These are phyloP conservation scores for Cyberlindnera xylosilytica DNA, from an alignment of 805 yeast species.

Conservation along the genomic window DNA sequence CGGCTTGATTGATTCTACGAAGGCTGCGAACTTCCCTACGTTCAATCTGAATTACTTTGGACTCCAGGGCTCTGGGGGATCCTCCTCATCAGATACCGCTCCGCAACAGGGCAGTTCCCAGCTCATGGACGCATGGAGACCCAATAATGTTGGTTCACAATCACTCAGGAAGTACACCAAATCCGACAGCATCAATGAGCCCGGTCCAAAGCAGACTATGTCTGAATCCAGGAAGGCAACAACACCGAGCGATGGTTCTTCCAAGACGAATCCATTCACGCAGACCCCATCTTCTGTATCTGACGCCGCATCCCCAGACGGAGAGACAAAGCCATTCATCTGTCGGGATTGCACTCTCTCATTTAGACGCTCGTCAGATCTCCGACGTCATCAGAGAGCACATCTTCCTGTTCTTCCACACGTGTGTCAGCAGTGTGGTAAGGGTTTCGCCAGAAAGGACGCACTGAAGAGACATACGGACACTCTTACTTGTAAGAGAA, in stretches of 20 bases:
- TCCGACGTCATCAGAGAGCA: slow-evolving; percentile 72
- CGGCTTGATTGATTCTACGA: slow-evolving; percentile 15
- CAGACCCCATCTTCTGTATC: neutral
- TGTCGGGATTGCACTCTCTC: slow-evolving; percentile 61
- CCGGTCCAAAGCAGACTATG: slow-evolving; percentile 5
- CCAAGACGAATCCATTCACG: slow-evolving; percentile 2
- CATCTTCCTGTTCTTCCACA: slow-evolving; percentile 72
- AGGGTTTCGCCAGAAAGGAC: slow-evolving; percentile 81
- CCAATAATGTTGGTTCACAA: neutral
- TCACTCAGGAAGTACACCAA: slow-evolving; percentile 1
- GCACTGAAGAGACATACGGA: slow-evolving; percentile 75
- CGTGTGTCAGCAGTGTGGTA: slow-evolving; percentile 71
- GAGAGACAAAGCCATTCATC: slow-evolving; percentile 41
- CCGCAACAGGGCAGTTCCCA: neutral
- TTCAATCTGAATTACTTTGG: slow-evolving; percentile 29
- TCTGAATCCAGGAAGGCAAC: neutral
- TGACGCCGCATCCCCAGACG: slow-evolving; percentile 9
- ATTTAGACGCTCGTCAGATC: slow-evolving; percentile 65
- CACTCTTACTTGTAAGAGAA: slow-evolving; percentile 71
- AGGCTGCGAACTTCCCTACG: slow-evolving; percentile 22
- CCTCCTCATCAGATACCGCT: neutral
- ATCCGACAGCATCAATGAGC: slow-evolving; percentile 4
- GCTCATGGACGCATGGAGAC: neutral
- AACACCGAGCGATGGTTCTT: slow-evolving; percentile 1
- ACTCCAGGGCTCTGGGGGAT: slow-evolving; percentile 4